phyloP scores from a whole-genome alignment of 2,329 filamentous ascomycete genomes.

The Penicillium sp. region DNA sequence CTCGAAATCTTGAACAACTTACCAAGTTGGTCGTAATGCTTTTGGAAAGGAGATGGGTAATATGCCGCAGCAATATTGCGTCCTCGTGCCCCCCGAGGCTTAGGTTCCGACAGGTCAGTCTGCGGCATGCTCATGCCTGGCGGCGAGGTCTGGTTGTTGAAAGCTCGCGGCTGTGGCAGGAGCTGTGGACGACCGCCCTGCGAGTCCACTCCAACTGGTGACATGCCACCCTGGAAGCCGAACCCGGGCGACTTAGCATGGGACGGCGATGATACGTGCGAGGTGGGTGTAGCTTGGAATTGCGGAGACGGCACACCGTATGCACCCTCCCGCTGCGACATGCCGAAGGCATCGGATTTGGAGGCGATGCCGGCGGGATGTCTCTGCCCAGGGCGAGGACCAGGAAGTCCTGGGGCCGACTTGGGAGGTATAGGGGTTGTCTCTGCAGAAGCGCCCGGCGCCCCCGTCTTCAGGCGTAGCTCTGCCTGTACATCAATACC shows the following conservation, averaged over 20 bases:
- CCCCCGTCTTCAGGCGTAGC: slow-evolving; percentile 85
- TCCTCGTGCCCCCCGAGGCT: slow-evolving; percentile 31
- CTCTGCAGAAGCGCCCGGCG: slow-evolving; percentile 66
- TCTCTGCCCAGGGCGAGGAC: slow-evolving; percentile 68
- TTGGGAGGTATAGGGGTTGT: slow-evolving; percentile 62
- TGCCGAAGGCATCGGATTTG: slow-evolving; percentile 51
- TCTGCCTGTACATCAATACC: slow-evolving; percentile 97
- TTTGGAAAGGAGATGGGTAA: slow-evolving; percentile 85
- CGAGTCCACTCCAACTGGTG: slow-evolving; percentile 57
- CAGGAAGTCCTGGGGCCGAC: slow-evolving; percentile 71
- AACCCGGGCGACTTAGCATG: slow-evolving; percentile 60
- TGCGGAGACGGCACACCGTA: slow-evolving; percentile 59
- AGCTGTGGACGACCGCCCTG: slow-evolving; percentile 50
- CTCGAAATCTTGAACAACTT: slow-evolving; percentile 57
- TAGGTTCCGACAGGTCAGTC: slow-evolving; percentile 34
- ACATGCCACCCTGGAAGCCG: slow-evolving; percentile 56
- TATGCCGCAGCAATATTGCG: slow-evolving; percentile 51
- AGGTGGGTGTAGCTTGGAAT: slow-evolving; percentile 75
- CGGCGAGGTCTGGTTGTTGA: slow-evolving; percentile 31
- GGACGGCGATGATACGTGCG: slow-evolving; percentile 66
- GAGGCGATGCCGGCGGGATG: slow-evolving; percentile 71
- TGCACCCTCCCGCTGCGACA: slow-evolving; percentile 49
- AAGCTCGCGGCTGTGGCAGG: slow-evolving; percentile 35
- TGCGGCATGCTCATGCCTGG: slow-evolving; percentile 35
- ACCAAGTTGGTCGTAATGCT: slow-evolving; percentile 93